These are phyloP conservation scores for Oxyria digyna DNA, from an alignment of 148 eudicot species.

Conservation along the genomic window DNA sequence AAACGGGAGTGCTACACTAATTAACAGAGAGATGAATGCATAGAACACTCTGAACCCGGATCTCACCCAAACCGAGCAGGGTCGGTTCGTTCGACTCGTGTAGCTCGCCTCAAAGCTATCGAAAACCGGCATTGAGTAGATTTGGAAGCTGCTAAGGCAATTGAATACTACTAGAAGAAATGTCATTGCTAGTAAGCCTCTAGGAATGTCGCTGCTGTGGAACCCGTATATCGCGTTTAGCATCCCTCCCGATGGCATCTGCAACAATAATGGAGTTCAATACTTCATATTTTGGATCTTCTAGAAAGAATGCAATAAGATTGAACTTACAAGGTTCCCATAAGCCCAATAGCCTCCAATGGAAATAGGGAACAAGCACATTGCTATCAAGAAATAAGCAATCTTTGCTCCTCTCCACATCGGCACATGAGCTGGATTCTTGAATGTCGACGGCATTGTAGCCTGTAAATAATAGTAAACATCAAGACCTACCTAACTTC, in stretches of 20 bases:
- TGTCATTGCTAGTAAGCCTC: constrained; percentile 11
- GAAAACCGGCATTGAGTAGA: constrained; percentile 28
- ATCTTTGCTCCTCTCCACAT: constrained; percentile 28
- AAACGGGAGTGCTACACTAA: constrained; percentile 28
- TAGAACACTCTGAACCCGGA: constrained; percentile 12
- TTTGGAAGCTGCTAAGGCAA: constrained; percentile 24
- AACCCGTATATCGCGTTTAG: constrained; percentile 9
- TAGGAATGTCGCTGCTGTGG: constrained; percentile 15
- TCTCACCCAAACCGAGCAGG: constrained; percentile 19
- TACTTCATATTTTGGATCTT: no score
- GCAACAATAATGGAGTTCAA: constrained; percentile 2
- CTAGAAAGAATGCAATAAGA: not conserved
- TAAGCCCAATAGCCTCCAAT: constrained; percentile 29
- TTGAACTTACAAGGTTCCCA: constrained; percentile 16
- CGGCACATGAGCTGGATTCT: constrained; percentile 15
- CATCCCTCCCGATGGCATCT: constrained; percentile 28
- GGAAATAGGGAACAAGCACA: constrained; percentile 19
- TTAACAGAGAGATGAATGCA: constrained; percentile 13
- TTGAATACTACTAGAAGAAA: constrained; percentile 17
- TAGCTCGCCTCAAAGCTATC: constrained; percentile 25
- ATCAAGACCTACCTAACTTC: no score
- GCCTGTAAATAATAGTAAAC: no score
- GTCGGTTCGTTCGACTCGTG: constrained; percentile 10
- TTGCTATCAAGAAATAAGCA: constrained; percentile 17
- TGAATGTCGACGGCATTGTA: constrained; percentile 22